Base-by-base conservation (phyloP, 352 stramenopile species). In the Pythium apleroticum region DNA sequence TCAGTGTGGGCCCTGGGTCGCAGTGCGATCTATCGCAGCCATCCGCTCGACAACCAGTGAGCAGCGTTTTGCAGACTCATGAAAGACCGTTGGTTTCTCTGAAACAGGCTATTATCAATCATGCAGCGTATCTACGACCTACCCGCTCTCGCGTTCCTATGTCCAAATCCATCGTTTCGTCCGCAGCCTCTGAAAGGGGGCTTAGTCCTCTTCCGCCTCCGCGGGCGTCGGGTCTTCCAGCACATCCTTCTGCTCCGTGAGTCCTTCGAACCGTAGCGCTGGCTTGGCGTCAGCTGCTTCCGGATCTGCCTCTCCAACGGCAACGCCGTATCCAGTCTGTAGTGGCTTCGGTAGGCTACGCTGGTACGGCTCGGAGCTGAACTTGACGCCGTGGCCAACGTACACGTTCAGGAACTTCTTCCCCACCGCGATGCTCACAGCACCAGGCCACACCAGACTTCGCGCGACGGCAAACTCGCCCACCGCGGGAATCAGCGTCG, bases 361-460 rank as follows among this genome's bases (percentile, higher is more conserved):
- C 60, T 83, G 88, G 70, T 78, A 93, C 30, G 78, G 81, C 68
- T 80, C 77, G 8, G 60, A 60, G 35, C 73, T 87, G 60, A 81
- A 86, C 63, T 95, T 93, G 61, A 95, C 67, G 4, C 81, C 90
- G 59, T 97, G 76, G 45, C 91, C 90, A 0, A 96, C 89, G 58
- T 97, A 97, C 25, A 96, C 72, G 71, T 96, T 97, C 4, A 93
- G 75, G 62, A 95, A 97, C 64, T 88, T 92, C 62, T 93, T 95
- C 22, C 84, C 87, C 11, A 86, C 76, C 2, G 80, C 89, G 43
- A 98, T 88, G 31, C 89, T 87, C 22, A 97, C 81, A 2, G 90
- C 91, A 4, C 91, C 92, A 9, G 90, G 92, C 90, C 88, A 97
- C 52, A 82, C 63, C 24, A 95, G 71, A 50, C 81, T 95, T 45